A percentile compares a stretch with the other conserved stretches of the same genome.
Evolutionary conservation across 2,329 filamentous ascomycete genomes (phyloP).

Genomic region (Graphilbum fragrans): DNA sequence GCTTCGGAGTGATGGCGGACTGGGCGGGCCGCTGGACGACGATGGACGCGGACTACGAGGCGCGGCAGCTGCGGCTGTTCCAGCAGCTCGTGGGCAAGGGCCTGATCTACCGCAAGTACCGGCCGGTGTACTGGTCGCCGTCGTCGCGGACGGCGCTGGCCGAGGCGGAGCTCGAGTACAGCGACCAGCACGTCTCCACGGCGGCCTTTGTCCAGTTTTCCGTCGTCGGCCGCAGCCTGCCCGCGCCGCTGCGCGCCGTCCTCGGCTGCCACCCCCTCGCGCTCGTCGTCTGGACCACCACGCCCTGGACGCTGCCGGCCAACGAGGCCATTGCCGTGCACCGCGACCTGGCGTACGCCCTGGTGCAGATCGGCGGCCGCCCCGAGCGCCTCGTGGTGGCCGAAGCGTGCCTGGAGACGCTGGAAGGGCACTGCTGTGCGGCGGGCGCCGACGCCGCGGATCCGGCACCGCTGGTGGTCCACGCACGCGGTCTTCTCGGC

Average conservation of each 20-base stretch:
- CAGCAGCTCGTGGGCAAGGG: conserved; percentile 61
- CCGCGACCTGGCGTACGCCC: conserved; percentile 57
- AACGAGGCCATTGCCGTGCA: conserved; percentile 83
- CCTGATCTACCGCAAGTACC: conserved; percentile 65
- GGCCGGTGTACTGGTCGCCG: conserved; percentile 80
- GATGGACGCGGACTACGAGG: conserved; percentile 65
- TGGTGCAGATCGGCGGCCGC: conserved; percentile 42
- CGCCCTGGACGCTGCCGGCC: conserved; percentile 91
- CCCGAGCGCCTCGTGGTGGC: conserved; percentile 57
- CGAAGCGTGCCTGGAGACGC: conserved; percentile 48
- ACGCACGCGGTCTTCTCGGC: conserved; percentile 58
- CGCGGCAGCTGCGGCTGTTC: conserved; percentile 63
- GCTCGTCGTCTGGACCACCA: conserved; percentile 97
- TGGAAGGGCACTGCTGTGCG: conserved; percentile 12
- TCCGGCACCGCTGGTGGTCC: conserved; percentile 53
- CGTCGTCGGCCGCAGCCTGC: conserved; percentile 31
- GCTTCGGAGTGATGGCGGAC: conserved; percentile 69
- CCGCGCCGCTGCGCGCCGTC: neutral
- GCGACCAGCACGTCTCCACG: conserved; percentile 58
- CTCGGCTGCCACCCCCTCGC: conserved; percentile 35
- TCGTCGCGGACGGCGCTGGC: conserved; percentile 69
- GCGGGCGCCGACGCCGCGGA: conserved; percentile 27
- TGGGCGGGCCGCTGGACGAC: conserved; percentile 70
- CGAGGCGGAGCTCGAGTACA: conserved; percentile 77
- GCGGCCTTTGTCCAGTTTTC: conserved; percentile 75